Evolutionary conservation across 1,284 basidiomycete genomes (phyloP).

Genomic region (Naganishia cerealis): DNA sequence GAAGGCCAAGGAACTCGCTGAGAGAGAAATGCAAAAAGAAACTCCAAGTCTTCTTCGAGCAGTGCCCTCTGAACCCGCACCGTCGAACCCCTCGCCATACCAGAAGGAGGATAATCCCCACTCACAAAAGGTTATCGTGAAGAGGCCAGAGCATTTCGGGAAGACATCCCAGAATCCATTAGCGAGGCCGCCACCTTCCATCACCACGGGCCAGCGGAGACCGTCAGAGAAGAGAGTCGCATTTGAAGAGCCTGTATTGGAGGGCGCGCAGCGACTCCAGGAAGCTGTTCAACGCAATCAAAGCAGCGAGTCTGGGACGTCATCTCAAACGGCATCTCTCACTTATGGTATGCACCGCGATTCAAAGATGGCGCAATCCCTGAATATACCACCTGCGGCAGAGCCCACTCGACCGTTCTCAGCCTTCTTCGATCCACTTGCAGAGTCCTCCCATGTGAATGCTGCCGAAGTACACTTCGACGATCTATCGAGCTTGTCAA

Average conservation of each 20-base stretch:
- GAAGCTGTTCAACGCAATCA: background rate
- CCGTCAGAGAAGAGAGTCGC: slow-evolving; percentile 26
- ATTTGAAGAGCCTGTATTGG: slow-evolving; percentile 11
- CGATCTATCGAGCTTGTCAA: slow-evolving; percentile 10
- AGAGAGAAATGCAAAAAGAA: slow-evolving; percentile 51
- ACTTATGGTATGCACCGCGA: background rate
- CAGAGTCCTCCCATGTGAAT: slow-evolving; percentile 10
- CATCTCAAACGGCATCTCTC: background rate
- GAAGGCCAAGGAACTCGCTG: slow-evolving; percentile 84
- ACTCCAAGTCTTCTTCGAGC: slow-evolving; percentile 5
- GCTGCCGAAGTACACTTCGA: slow-evolving; percentile 19
- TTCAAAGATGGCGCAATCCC: background rate
- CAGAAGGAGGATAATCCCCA: slow-evolving; percentile 30
- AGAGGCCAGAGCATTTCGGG: background rate
- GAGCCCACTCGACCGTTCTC: slow-evolving; percentile 1
- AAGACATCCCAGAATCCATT: slow-evolving; percentile 24
- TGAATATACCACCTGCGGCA: background rate
- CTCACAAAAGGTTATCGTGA: background rate
- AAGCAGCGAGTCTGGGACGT: background rate
- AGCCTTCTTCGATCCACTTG: slow-evolving; percentile 18
- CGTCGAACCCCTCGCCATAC: slow-evolving; percentile 17
- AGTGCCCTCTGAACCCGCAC: slow-evolving; percentile 38
- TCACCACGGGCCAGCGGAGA: slow-evolving; percentile 37
- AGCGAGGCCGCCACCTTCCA: slow-evolving; percentile 31
- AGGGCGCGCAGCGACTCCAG: background rate